Base-by-base conservation (phyloP, 2,329 filamentous ascomycete genomes). In the Ilyonectria destructans region DNA sequence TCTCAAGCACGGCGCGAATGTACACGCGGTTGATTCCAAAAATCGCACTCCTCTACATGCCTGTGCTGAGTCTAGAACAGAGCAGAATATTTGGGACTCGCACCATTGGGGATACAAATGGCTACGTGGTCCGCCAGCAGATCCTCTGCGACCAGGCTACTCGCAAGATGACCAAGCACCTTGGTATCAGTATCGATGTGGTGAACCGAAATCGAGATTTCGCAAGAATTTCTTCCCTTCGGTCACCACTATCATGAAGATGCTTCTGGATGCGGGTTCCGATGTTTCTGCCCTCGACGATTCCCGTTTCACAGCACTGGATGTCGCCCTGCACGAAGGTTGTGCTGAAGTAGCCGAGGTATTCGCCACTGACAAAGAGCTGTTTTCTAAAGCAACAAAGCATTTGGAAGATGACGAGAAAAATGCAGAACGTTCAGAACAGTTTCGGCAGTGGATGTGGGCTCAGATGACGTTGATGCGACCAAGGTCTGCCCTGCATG, bases 11-110 rank as follows among this genome's bases (percentile, higher is more conserved):
- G 70, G 71, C 2, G 73, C 67, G 2, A 48, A 60, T 7, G 33
- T 43, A 3, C 26, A 60, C 10, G 37, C 19, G 1, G 6, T 64
- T 2, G 71, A 71, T 10, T 48, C 35, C 0, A 8, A 67, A 9
- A 31, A 33, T 0, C 35, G 58, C 4, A 73, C 61, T 6, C 63
- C 52, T 31, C 62, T 75, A 0, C 73, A 75, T 52, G 71, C 73
- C 2, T 75, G 71, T 40, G 73, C 70, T 1, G 31, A 69, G 8
- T 46, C 59, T 5, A 46, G 13, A 46, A 19, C 9, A 2, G 71
- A 75, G 19, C 61, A 71, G 37, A 54, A 33, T 12, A 31, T 72
- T n/a, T 71, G 71, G 69, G 64, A 70, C 2, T 6, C 29, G 3
- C 46, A 17, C 4, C 40, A 52, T 26, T 5, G 26, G 8, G 19